Evolutionary conservation across 352 stramenopile genomes (phyloP).

Genomic region (Achlya hypogyna): DNA sequence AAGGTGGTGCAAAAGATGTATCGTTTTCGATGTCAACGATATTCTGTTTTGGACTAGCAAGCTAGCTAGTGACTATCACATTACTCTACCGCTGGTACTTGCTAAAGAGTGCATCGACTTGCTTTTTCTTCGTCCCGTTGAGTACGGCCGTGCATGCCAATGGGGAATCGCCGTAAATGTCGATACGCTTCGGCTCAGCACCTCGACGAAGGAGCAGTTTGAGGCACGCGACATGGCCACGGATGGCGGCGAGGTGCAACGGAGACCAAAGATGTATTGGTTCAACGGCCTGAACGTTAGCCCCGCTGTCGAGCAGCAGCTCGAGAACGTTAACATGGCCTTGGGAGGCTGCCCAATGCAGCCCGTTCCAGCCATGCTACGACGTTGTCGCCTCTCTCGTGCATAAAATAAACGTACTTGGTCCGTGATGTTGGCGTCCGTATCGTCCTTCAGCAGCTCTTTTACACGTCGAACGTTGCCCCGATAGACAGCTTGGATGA

Average conservation of each 20-base stretch:
- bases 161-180: conserved; percentile 46
- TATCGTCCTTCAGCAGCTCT: conserved; percentile 42
- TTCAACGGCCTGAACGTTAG: conserved; percentile 46
- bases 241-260: conserved; percentile 57
- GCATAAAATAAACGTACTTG: conserved; percentile 30
- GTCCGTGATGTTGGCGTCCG: conserved; percentile 44
- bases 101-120: neutral
- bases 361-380: conserved; percentile 64
- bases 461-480: conserved; percentile 41
- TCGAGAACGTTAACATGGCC: conserved; percentile 42
- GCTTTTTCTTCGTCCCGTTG: neutral
- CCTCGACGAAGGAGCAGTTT: conserved; percentile 38
- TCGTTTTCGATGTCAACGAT: neutral
- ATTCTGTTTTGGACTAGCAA: neutral
- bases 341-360: conserved; percentile 72
- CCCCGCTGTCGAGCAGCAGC: conserved; percentile 34
- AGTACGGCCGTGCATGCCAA: conserved; percentile 25
- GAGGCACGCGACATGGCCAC: conserved; percentile 33
- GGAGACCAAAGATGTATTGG: conserved; percentile 62
- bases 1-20: no score
- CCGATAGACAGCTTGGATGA: conserved; percentile 53
- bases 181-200: conserved; percentile 29
- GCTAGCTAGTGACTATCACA: neutral
- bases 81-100: neutral
- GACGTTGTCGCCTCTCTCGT: neutral